Evolutionary conservation across 73 alveolate genomes (phyloP).

Genomic region (Effrenium voratum): DNA sequence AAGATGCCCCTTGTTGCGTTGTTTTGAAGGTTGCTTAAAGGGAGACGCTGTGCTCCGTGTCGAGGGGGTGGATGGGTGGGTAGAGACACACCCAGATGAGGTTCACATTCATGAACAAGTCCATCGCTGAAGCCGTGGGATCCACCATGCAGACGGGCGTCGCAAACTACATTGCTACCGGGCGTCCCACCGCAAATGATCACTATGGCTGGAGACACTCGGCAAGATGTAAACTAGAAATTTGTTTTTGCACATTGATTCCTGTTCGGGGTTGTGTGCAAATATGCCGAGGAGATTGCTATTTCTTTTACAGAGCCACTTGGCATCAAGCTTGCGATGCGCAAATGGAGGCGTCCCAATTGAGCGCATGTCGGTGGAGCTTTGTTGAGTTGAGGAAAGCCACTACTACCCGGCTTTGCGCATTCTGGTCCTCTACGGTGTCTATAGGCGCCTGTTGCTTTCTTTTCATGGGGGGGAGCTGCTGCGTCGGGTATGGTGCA

Average conservation of each 20-base stretch:
- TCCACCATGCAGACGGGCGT: constrained; percentile 89
- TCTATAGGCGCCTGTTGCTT: no score
- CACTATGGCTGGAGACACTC: constrained; percentile 89
- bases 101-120: constrained; percentile 88
- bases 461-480: no score
- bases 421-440: constrained; percentile 68
- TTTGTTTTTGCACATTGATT: neutral
- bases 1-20: no score
- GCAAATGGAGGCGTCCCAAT: neutral
- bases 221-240: neutral
- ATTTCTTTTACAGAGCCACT: constrained; percentile 78
- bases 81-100: no score
- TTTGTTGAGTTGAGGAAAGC: constrained; percentile 23
- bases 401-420: constrained; percentile 90
- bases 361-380: neutral
- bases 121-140: constrained; percentile 86
- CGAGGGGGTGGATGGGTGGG: no score
- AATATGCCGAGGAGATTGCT: constrained; percentile 75
- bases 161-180: constrained; percentile 66
- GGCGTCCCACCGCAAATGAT: constrained; percentile 72
- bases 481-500: no score
- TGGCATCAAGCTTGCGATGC: neutral
- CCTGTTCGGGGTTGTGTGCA: neutral
- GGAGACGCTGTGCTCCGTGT: no score
- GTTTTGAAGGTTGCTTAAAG: no score